phyloP scores from a whole-genome alignment of 2,329 filamentous ascomycete species.

The Sporothrix curviconia region DNA sequence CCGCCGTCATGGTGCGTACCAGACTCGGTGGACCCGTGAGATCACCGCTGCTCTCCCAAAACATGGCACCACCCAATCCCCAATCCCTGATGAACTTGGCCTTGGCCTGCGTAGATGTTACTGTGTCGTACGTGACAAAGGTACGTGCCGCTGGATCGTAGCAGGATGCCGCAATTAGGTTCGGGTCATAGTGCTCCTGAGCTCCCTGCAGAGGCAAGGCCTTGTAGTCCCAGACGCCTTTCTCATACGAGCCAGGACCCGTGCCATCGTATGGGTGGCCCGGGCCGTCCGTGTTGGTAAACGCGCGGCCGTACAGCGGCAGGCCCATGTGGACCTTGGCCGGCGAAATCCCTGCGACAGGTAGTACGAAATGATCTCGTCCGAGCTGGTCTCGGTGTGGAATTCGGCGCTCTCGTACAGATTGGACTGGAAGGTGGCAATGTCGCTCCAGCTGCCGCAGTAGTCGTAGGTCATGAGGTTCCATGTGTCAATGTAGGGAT shows the following conservation, averaged over 20 bases:
- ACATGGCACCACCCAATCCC: constrained; percentile 84
- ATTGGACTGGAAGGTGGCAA: constrained; percentile 74
- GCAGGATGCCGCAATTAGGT: constrained; percentile 66
- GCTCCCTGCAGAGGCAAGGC: constrained; percentile 64
- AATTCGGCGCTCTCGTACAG: too few species aligned
- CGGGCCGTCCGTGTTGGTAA: constrained; percentile 68
- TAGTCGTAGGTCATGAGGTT: constrained; percentile 87
- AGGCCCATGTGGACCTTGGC: constrained; percentile 82
- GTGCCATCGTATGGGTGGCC: constrained; percentile 64
- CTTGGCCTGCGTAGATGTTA: constrained; percentile 61
- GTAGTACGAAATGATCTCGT: constrained; percentile 78
- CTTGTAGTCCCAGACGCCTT: constrained; percentile 85
- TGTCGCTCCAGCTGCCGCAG: constrained; percentile 71
- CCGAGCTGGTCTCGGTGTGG: constrained; percentile 43
- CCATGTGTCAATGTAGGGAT: constrained; percentile 64
- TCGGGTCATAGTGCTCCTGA: constrained; percentile 55
- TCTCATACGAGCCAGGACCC: constrained; percentile 77
- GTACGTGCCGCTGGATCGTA: constrained; percentile 58
- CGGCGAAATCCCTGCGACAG: constrained; percentile 54
- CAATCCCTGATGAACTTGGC: constrained; percentile 60
- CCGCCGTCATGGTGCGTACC: constrained; percentile 57
- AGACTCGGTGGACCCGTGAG: constrained; percentile 59
- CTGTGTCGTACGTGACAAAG: constrained; percentile 76
- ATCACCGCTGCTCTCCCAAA: constrained; percentile 88
- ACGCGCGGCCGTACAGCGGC: constrained; percentile 85